Base-by-base conservation (phyloP, 176 grass and related monocot species). In the Ensete glaucum region DNA sequence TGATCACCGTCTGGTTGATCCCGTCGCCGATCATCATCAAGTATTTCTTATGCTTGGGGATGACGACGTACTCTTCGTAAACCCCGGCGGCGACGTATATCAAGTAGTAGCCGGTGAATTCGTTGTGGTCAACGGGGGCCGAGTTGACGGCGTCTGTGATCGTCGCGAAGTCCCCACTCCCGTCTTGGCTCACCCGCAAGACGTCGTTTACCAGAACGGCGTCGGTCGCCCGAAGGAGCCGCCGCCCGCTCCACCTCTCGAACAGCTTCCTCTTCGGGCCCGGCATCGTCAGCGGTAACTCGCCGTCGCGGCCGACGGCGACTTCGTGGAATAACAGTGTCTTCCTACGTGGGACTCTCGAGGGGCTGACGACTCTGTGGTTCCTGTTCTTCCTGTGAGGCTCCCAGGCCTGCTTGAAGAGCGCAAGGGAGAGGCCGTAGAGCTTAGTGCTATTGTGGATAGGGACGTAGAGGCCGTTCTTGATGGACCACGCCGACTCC, bases 11-110 rank as follows among this genome's bases (percentile, higher is more conserved):
- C 54, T 82, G 82, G 11, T 84, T 85, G 23, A 98, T 89, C 34
- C 94, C 94, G 1, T 87, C 82, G 14, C 94, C 94, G 1, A 98
- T 53, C 83, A 98, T 98, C 94, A 98, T 93, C 54, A 98, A 69
- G 64, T 93, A 91, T 62, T 75, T 98, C 70, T 83, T 85, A 64
- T 78, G 84, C 63, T 88, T 84, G 22, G 84, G 59, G 54, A 98
- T 81, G 58, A 82, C 78, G 64, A 98, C 88, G 76, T 93, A 91
- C 79, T 98, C 94, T n/a, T 87, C 77, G 72, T 98, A 98, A 10
- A 98, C 88, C 13, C 94, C 90, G 19, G 29, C 79, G 9, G 43
- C 81, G 56, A 98, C 94, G 74, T 91, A 84, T 21, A 98, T 93
- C 6, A 98, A 56, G 85, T 88, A 80, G 70, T 98, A 93, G 9